phyloP scores from a whole-genome alignment of 495 filamentous ascomycete genomes.

The Penicillium arizonense region DNA sequence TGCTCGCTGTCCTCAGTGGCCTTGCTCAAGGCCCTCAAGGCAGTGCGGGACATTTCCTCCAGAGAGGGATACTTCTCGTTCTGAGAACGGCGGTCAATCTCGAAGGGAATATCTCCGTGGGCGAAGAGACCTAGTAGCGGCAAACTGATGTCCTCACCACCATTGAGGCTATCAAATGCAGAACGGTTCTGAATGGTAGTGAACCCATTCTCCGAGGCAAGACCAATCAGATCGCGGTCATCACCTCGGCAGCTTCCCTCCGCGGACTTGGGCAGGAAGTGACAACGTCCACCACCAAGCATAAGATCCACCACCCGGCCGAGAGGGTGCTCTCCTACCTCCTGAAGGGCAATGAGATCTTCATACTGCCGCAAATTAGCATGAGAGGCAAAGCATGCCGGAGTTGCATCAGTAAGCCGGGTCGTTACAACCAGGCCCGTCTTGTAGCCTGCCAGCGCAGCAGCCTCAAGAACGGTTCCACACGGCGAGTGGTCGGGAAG shows the following conservation, averaged over 20 bases:
- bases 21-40: slow-evolving; percentile 71
- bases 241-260: slow-evolving; percentile 76
- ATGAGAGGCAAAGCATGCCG: slow-evolving; percentile 91
- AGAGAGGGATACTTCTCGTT: slow-evolving; percentile 82
- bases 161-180: slow-evolving; percentile 73
- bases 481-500: slow-evolving; percentile 82
- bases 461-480: slow-evolving; percentile 92
- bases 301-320: slow-evolving; percentile 88
- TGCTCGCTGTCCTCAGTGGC: slow-evolving; percentile 83
- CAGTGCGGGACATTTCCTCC: slow-evolving; percentile 86
- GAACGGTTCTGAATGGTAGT: slow-evolving; percentile 68
- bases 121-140: slow-evolving; percentile 90
- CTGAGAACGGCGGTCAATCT: slow-evolving; percentile 80
- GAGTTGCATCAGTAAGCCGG: slow-evolving; percentile 94
- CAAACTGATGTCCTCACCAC: slow-evolving; percentile 69
- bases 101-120: slow-evolving; percentile 78
- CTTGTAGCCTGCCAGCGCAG: slow-evolving; percentile 84
- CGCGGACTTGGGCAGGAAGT: slow-evolving; percentile 81
- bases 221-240: slow-evolving; percentile 61
- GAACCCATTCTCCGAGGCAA: slow-evolving; percentile 76
- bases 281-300: slow-evolving; percentile 88
- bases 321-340: slow-evolving; percentile 81
- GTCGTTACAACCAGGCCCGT: slow-evolving; percentile 96
- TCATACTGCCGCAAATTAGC: slow-evolving; percentile 76
- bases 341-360: slow-evolving; percentile 88